Evolutionary conservation across 1,284 basidiomycete genomes (phyloP).

Genomic region (Microstroma glucosiphilum): DNA sequence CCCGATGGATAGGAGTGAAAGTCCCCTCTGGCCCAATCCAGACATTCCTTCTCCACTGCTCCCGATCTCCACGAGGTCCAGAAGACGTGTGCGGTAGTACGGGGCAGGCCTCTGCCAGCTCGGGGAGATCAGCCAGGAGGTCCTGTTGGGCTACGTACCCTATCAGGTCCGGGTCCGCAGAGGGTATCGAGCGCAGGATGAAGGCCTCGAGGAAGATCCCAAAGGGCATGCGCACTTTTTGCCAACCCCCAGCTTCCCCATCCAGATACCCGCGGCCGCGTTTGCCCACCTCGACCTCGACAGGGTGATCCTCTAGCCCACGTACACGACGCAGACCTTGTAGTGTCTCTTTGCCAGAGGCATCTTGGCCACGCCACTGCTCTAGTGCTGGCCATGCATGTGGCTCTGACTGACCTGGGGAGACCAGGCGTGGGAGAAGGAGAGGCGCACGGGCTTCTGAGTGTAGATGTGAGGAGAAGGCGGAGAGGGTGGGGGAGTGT

Average conservation of each 20-base stretch:
- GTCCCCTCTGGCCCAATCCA: conserved; percentile 32
- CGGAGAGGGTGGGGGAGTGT: not conserved
- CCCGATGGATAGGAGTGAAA: conserved; percentile 21
- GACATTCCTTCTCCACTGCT: conserved; percentile 33
- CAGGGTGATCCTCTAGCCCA: conserved; percentile 16
- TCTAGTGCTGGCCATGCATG: not conserved
- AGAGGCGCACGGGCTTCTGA: not conserved
- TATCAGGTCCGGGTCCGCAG: conserved; percentile 12
- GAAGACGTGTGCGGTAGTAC: conserved; percentile 25
- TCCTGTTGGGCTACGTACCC: conserved; percentile 35
- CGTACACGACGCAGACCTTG: conserved; percentile 17
- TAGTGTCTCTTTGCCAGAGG: conserved; percentile 21
- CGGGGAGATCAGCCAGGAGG: conserved; percentile 19
- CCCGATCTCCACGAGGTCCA: conserved; percentile 23
- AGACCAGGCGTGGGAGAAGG: not conserved
- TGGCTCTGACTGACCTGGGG: not conserved
- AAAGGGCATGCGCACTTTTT: conserved; percentile 30
- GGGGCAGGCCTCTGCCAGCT: conserved; percentile 25
- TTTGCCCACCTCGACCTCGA: conserved; percentile 24
- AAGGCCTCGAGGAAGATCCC: conserved; percentile 34
- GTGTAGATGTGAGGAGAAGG: not conserved
- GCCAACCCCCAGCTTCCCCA: conserved; percentile 17
- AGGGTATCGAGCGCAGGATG: conserved; percentile 25
- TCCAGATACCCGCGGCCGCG: conserved; percentile 24
- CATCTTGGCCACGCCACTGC: not conserved